Evolutionary conservation across 2,329 filamentous ascomycete species (phyloP), one percentile per base, ranked within the genome.

Genomic region (Teratosphaeria gauchensis): DNA sequence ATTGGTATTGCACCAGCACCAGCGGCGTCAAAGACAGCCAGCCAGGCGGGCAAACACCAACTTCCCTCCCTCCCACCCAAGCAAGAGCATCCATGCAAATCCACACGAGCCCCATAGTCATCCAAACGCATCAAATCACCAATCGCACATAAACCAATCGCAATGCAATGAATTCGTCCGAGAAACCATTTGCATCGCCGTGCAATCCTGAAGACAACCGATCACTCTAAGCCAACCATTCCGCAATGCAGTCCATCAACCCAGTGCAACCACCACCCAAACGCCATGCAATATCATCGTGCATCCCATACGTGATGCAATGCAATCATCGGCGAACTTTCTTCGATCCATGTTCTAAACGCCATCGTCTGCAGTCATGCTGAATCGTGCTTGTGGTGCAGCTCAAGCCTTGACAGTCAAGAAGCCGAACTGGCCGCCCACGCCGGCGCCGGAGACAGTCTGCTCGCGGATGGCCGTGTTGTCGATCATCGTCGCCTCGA

Each of bases 401-500:
- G 16, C n/a, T 48, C 19, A 48, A 48, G 42, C 42, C 21, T 42
- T 46, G 12, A 67, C 63, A 46, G 69, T 70, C 24, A 72, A 53
- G 21, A 89, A 75, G 0, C 85, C 86, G 72, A 84, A 96, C 70
- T 96, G 91, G 5, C 91, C 91, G 64, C 92, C 92, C n/a, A 87
- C 87, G 48, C 88, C 88, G 21, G 88, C 89, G 75, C 81, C 90
- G 35, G 84, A 80, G 31, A 64, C 48, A 55, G 56, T 57, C 55
- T 57, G 19, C 51, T 84, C 89, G 32, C 85, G 82, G 31, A 94
- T 83, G 51, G 90, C 91, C 12, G 86, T 88, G 76, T 96, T 96
- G 68, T 95, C 88, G 58, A 96, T 89, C 54, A 86, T 68, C 0
- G 88, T 94, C 0, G 92, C 90, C 28, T 83, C 80, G 65, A 87